Base-by-base conservation (phyloP, 139 green algal species). In the Picochlorum costavermella region DNA sequence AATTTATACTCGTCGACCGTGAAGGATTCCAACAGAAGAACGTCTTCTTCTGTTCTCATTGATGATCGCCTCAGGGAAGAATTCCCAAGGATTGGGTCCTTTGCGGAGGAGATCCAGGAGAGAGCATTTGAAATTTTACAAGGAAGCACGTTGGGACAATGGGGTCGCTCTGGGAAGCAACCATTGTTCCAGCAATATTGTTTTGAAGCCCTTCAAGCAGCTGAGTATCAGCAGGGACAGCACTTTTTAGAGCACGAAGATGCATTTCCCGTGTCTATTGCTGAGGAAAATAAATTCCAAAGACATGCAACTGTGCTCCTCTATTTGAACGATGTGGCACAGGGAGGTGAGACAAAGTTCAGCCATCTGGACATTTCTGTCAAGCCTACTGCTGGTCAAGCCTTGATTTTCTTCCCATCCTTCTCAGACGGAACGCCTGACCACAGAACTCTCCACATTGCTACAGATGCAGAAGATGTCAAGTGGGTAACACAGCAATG, bases 401-500 rank as follows among this genome's bases (percentile, higher is more conserved):
- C 78, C n/a, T 67, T 91, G 43, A 64, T 91, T n/a, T 91, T 91
- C 71, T 91, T 91, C 73, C 84, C 84, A 14, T 43, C 77, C 2
- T 88, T 84, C 60, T 45, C 70, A 1, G 75, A 88, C 61, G 83
- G 84, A n/a, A 70, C 64, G 6, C 46, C 76, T 3, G 84, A 91
- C 48, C 48, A 67, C 3, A 68, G 75, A 73, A 81, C 81, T n/a
- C 65, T 92, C 36, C 85, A 92, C 72, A 88, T 81, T 1, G 85
- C 84, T 4, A 62, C 75, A n/a, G 75, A 84, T 46, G 84, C 85
- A 0, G 65, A 71, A 1, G 72, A 77, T 50, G 62, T 64, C 1
- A 92, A 92, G 72, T 90, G 80, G 79, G 79, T 92, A 0, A 81
- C 75, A 4, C 85, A 92, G 78, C 80, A 86, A 49, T 92, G 85